These are phyloP conservation scores for Adansonia digitata DNA, from an alignment of 345 rosid genomes.

Conservation along the genomic window DNA sequence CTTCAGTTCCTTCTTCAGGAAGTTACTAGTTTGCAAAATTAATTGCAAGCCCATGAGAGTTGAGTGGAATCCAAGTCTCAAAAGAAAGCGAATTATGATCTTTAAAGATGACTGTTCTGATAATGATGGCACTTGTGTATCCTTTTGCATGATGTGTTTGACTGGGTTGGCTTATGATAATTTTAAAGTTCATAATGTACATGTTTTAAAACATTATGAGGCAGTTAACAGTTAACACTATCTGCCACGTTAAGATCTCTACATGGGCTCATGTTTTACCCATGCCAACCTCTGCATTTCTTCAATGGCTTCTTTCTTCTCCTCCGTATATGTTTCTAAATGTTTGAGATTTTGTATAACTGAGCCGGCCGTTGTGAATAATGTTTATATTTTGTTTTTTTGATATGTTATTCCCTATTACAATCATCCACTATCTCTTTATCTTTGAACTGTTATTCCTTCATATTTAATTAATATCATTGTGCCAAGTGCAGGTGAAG, in stretches of 20 bases:
- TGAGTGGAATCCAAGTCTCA: not conserved
- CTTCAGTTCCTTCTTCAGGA: not conserved
- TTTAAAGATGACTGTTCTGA: not conserved
- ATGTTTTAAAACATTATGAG: not conserved
- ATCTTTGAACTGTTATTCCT: not conserved
- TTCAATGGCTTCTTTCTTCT: not conserved
- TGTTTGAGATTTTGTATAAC: not conserved
- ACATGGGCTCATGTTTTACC: not conserved
- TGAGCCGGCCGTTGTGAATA: not conserved
- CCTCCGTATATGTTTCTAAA: not conserved
- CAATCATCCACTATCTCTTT: not conserved
- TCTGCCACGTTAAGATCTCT: not conserved
- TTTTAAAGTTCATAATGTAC: not conserved
- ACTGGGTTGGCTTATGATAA: not conserved
- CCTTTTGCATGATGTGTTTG: not conserved
- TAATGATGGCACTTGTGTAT: not conserved
- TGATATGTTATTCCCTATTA: not conserved
- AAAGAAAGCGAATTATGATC: not conserved
- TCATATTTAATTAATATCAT: not conserved
- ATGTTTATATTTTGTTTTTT: not conserved
- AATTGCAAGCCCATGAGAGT: not conserved
- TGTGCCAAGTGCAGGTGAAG: constrained; percentile 44
- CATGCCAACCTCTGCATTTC: not conserved
- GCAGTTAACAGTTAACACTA: not conserved
- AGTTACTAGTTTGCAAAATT: not conserved